phyloP scores from a whole-genome alignment of 1,284 basidiomycete genomes.

The Amylostereum areolatum region DNA sequence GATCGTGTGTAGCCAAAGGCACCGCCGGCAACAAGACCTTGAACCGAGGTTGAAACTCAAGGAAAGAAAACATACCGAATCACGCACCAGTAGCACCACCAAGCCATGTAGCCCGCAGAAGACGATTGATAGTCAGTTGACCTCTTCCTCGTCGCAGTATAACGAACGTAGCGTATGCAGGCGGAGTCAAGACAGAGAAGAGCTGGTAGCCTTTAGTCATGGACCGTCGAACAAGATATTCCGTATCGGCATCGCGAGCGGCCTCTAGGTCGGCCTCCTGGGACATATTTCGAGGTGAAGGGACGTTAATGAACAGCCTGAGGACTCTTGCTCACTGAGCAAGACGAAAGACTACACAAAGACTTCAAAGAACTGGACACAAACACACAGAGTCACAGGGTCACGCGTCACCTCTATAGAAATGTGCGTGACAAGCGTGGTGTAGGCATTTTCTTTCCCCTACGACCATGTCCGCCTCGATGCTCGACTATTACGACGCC shows the following conservation, averaged over 20 bases:
- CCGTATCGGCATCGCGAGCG: slow-evolving; percentile 29
- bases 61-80: not conserved
- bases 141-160: slow-evolving; percentile 47
- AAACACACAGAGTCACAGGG: too few relatives aligned
- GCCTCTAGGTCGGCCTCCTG: not conserved
- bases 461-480: slow-evolving; percentile 24
- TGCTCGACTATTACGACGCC: slow-evolving; percentile 53
- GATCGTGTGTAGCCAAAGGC: slow-evolving; percentile 39
- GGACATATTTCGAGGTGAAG: slow-evolving; percentile 1
- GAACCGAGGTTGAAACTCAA: not conserved
- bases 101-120: slow-evolving; percentile 65
- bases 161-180: slow-evolving; percentile 47
- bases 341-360: too few relatives aligned
- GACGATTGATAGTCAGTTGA: slow-evolving; percentile 49
- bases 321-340: too few relatives aligned
- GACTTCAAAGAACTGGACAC: too few relatives aligned
- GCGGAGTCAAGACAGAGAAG: slow-evolving; percentile 54
- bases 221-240: slow-evolving; percentile 55
- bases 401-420: too few relatives aligned
- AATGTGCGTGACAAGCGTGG: not conserved
- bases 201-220: slow-evolving; percentile 62
- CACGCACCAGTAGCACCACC: slow-evolving; percentile 51
- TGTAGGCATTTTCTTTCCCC: slow-evolving; percentile 4
- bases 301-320: not conserved
- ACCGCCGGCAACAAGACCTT: slow-evolving; percentile 35